Evolutionary conservation across 2,329 filamentous ascomycete species (phyloP), one percentile per base, ranked within the genome.

Genomic region (Diaporthe australafricana): DNA sequence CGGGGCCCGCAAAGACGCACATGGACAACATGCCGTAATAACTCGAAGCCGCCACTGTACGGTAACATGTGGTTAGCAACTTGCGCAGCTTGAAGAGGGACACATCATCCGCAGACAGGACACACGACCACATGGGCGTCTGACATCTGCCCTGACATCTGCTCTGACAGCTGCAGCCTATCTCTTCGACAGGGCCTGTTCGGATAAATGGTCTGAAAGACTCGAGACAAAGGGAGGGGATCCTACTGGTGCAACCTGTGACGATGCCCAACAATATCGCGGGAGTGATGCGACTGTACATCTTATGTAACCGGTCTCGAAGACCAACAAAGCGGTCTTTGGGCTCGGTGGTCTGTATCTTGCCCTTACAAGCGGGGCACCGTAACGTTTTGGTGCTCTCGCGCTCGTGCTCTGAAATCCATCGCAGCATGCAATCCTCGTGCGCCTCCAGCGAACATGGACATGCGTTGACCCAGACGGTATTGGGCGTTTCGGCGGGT

Each of bases 381-480:
- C 89, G 85, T 74, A 98, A 90, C 73, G 91, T 91, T 69, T 90
- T 89, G 80, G 86, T 80, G 83, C 84, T 87, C 1, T 89, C 88
- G 27, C 88, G 85, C 82, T 98, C 95, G 79, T 94, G 90, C 79
- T 98, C 94, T n/a, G 94, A 92, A 22, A 98, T 92, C 95, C 95
- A 99, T 77, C 94, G 93, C 48, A 98, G 87, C 75, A 98, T 87
- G 80, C 95, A 98, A 73, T 91, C 89, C 80, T 98, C 95, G 80
- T 99, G 96, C 1, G 95, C 96, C 70, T 94, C 93, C 48, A 99
- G 87, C 16, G 94, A 95, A 82, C 96, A 99, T 0, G 92, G 93
- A 80, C 96, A 99, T 1, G 96, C 95, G 69, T 93, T 93, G 55
- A 94, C 91, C 96, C 96, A 99, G 69, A 84, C 81, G 56, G 83